Conservation (phyloP, 2,329 filamentous ascomycete genomes). For the Purpureocillium takamizusanense region DNA sequence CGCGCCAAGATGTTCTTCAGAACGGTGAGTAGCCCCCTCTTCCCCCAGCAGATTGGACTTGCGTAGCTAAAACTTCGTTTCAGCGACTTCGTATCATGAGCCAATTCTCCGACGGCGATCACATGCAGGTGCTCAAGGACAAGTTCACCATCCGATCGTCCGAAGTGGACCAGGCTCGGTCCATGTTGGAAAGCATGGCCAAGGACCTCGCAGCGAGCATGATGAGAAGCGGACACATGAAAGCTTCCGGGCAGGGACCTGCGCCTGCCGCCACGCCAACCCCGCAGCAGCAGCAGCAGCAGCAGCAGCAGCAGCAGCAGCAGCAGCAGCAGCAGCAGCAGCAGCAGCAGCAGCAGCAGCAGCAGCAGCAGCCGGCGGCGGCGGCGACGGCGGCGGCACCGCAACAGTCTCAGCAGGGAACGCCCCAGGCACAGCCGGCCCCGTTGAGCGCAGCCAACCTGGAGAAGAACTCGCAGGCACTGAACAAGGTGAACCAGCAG, state of each 20-base stretch:
- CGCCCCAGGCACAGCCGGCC: conserved; percentile 13
- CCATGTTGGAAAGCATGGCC: conserved; percentile 42
- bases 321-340: conserved; percentile 16
- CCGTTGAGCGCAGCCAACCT: conserved; percentile 38
- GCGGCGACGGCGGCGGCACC: no score
- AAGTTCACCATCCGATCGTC: conserved; percentile 40
- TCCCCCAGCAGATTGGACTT: no score
- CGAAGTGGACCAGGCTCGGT: conserved; percentile 41
- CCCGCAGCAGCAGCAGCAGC: conserved; percentile 23
- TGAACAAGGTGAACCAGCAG: conserved; percentile 33
- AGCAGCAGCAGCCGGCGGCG: conserved; percentile 20
- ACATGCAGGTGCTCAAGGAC: conserved; percentile 34
- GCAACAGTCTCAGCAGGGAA: conserved; percentile 14
- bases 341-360: conserved; percentile 19
- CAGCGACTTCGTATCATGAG: conserved; percentile 43
- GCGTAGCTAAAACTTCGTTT: conserved; percentile 24
- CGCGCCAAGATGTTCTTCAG: conserved; percentile 44
- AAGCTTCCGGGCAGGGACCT: conserved; percentile 10
- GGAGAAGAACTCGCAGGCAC: conserved; percentile 40
- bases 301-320: conserved; percentile 18
- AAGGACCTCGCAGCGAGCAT: conserved; percentile 32
- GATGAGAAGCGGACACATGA: conserved; percentile 15
- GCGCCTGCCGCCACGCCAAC: conserved; percentile 12
- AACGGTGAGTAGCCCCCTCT: conserved; percentile 32
- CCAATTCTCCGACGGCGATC: conserved; percentile 43